Evolutionary conservation across 768 basidiomycete genomes (phyloP).

Genomic region (Kwoniella pini): DNA sequence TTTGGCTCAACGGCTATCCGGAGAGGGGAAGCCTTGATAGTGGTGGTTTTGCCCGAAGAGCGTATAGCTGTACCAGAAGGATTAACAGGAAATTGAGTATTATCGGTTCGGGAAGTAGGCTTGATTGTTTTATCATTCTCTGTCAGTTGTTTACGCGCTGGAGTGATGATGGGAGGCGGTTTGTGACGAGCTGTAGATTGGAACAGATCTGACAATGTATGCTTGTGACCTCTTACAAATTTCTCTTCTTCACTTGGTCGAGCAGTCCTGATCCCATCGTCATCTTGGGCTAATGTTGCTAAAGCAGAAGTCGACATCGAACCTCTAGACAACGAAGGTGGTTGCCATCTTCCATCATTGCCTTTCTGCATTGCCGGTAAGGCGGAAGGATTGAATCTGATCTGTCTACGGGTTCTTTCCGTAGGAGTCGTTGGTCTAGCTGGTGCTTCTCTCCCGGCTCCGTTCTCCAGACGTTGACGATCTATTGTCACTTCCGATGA

Average conservation of each 20-base stretch:
- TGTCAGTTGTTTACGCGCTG: not conserved
- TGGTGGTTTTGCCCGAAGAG: not conserved
- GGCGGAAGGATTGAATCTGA: slow-evolving; percentile 23
- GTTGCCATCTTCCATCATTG: slow-evolving; percentile 46
- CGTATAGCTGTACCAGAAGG: not conserved
- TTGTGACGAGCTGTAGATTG: slow-evolving; percentile 4
- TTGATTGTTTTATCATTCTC: not conserved
- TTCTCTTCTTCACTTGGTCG: slow-evolving; percentile 4
- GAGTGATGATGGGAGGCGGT: not conserved
- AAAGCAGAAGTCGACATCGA: slow-evolving; percentile 46
- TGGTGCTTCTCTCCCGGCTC: not conserved
- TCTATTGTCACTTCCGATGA: slow-evolving; percentile 10
- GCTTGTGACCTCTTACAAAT: slow-evolving; percentile 12
- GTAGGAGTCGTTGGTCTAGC: slow-evolving; percentile 2
- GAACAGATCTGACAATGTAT: slow-evolving; percentile 22
- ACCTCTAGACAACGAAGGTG: slow-evolving; percentile 43
- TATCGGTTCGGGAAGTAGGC: not conserved
- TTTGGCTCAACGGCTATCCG: not conserved
- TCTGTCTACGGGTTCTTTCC: slow-evolving; percentile 18
- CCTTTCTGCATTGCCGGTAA: slow-evolving; percentile 39
- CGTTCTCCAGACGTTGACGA: not conserved
- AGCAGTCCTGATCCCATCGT: slow-evolving; percentile 8
- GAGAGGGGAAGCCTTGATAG: not conserved
- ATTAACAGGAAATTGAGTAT: not conserved
- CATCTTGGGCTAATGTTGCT: slow-evolving; percentile 1